Evolutionary conservation across 805 yeast genomes (phyloP), one percentile per base, ranked within the genome.

Genomic region (Kodamaea hsintzibuensis): DNA sequence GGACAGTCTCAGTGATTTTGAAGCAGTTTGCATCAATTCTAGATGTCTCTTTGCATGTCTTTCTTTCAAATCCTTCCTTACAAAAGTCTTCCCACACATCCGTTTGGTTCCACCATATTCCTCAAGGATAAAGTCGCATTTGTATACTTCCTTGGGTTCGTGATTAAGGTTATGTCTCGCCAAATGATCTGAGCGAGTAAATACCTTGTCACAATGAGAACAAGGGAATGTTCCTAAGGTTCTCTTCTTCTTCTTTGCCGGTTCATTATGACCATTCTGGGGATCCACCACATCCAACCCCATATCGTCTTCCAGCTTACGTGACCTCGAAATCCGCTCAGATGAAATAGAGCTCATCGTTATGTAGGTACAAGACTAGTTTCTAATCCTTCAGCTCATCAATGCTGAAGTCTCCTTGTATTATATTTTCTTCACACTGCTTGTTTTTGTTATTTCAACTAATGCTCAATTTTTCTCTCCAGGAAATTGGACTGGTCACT

Each of bases 161-260:
- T 85, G 90, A 62, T 85, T 85, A 49, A 85, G 71, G 61, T 82
- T 79, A 62, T 85, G 90, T 49, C 90, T 69, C 1, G 88, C 77
- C 13, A 85, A 65, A 68, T 85, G 90, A 61, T 85, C 90, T 1
- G 84, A 78, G 49, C 90, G 63, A 18, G 82, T 78, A 60, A 85
- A 85, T 16, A 73, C 70, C 62, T 85, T 85, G 39, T 70, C 73
- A 60, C 90, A 85, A 37, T 77, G 61, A 39, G 47, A 68, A 55
- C 76, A 72, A 1, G 69, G 68, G 51, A 63, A 71, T 6, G 63
- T 61, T 2, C 76, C 76, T n/a, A 65, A 43, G 7, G 69, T 61
- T 37, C 73, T 59, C 54, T 60, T 65, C 50, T 66, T 68, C 54
- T 63, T 64, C 27, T 51, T 54, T 38, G 56, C 25, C 8, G 50